Evolutionary conservation across 2,329 filamentous ascomycete genomes (phyloP).

Genomic region (Fusarium verrucosum): DNA sequence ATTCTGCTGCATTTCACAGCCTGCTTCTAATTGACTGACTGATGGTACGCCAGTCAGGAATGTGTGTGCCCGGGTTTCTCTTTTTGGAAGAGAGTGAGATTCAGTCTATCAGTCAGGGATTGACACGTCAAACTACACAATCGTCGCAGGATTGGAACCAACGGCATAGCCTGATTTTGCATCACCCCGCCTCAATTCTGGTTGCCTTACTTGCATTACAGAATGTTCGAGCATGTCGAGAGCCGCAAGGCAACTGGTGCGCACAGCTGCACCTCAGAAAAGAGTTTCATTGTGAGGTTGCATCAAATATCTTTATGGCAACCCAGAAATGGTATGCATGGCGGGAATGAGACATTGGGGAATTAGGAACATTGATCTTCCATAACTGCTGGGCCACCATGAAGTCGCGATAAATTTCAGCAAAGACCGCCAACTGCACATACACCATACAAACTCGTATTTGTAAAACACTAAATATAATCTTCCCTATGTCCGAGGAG

Average conservation of each 20-base stretch:
- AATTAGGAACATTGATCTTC: too few species aligned
- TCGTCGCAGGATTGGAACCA: neutral
- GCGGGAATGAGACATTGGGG: neutral
- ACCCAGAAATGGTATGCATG: constrained; percentile 7
- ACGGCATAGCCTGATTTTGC: constrained; percentile 3
- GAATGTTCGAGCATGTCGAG: fast-evolving
- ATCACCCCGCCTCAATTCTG: constrained; percentile 2
- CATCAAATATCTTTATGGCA: neutral
- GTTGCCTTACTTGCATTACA: neutral
- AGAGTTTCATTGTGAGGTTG: neutral
- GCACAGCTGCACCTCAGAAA: neutral
- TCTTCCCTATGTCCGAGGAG: neutral
- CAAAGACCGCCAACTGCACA: neutral
- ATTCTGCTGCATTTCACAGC: neutral
- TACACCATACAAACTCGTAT: too few species aligned
- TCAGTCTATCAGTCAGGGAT: neutral
- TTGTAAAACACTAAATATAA: neutral
- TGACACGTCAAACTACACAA: constrained; percentile 15
- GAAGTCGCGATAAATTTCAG: neutral
- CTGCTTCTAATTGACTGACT: neutral
- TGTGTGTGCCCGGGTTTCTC: constrained; percentile 2
- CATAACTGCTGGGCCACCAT: neutral
- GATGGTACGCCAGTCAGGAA: fast-evolving
- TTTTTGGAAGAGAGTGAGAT: neutral
- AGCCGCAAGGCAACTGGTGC: fast-evolving